Percentiles rank a stretch among this genome's conserved stretches.
These are phyloP conservation scores for Epichloe scottii DNA, from an alignment of 2,329 filamentous ascomycete genomes.

Conservation along the genomic window DNA sequence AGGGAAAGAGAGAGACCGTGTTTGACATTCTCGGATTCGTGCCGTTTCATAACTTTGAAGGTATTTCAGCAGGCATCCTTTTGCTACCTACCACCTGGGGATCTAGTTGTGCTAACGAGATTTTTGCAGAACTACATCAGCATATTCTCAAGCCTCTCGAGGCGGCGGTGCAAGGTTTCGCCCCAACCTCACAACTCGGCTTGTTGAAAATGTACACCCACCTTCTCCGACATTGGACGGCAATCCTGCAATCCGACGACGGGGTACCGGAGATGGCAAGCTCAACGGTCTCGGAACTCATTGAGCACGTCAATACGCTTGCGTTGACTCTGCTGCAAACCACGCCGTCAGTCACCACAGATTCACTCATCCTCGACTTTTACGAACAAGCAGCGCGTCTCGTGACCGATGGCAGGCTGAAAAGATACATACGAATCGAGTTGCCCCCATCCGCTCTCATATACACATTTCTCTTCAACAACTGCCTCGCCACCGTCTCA, in stretches of 20 bases:
- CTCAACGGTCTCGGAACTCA: conserved; percentile 27
- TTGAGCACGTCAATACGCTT: conserved; percentile 41
- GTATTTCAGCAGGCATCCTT: conserved; percentile 23
- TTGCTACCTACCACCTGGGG: too few species aligned
- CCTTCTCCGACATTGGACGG: conserved; percentile 50
- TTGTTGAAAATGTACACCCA: conserved; percentile 56
- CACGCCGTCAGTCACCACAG: conserved; percentile 26
- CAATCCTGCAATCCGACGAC: conserved; percentile 28
- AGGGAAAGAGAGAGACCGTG: conserved; percentile 37
- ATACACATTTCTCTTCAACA: conserved; percentile 58
- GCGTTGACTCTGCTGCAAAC: conserved; percentile 48
- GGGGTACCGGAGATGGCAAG: conserved; percentile 23
- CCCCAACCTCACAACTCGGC: conserved; percentile 37
- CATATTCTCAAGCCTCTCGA: conserved; percentile 41
- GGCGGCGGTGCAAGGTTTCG: conserved; percentile 34
- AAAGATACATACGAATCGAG: conserved; percentile 48
- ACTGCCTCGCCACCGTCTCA: conserved; percentile 50
- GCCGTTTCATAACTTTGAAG: conserved; percentile 42
- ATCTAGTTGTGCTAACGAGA: neutral
- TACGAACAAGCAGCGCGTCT: conserved; percentile 50
- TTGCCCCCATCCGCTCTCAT: conserved; percentile 56
- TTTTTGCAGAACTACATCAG: conserved; percentile 33
- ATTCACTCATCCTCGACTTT: conserved; percentile 54
- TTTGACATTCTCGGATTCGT: conserved; percentile 45
- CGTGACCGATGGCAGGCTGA: conserved; percentile 37